These are phyloP conservation scores for Phytophthora citricola DNA, from an alignment of 352 stramenopile species.

Conservation along the genomic window DNA sequence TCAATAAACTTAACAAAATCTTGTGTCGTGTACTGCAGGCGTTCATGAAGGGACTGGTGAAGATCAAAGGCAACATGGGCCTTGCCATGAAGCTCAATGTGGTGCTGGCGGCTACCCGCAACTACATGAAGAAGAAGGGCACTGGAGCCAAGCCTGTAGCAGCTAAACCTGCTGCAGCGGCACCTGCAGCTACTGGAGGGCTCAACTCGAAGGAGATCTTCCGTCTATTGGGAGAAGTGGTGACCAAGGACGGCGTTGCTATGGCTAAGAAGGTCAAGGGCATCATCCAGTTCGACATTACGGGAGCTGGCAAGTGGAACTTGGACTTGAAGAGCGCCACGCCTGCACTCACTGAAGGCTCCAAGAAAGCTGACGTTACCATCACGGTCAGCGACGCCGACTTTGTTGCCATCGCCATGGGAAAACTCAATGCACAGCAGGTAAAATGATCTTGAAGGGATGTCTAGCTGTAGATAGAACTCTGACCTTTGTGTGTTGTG, in stretches of 20 bases:
- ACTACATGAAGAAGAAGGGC: slow-evolving; percentile 81
- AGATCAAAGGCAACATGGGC: slow-evolving; percentile 96
- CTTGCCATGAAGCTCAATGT: slow-evolving; percentile 95
- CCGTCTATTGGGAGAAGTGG: slow-evolving; percentile 61
- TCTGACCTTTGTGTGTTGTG: slow-evolving; percentile 1
- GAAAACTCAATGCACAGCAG: slow-evolving; percentile 92
- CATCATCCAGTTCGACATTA: slow-evolving; percentile 83
- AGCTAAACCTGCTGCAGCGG: slow-evolving; percentile 17
- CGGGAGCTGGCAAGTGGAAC: slow-evolving; percentile 76
- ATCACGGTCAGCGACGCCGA: slow-evolving; percentile 79
- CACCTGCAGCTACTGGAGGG: slow-evolving; percentile 23
- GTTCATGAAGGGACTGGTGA: slow-evolving; percentile 95
- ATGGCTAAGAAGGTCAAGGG: slow-evolving; percentile 85
- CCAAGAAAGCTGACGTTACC: slow-evolving; percentile 82
- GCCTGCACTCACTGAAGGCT: slow-evolving; percentile 59
- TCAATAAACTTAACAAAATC: slow-evolving; percentile 1
- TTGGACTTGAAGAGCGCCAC: slow-evolving; percentile 77
- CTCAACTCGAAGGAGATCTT: slow-evolving; percentile 81
- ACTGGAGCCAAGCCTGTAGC: slow-evolving; percentile 25
- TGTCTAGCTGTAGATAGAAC: too few relatives aligned
- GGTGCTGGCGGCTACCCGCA: slow-evolving; percentile 84
- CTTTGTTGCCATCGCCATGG: slow-evolving; percentile 82
- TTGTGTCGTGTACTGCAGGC: slow-evolving; percentile 39
- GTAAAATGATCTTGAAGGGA: slow-evolving; percentile 14
- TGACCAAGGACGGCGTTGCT: slow-evolving; percentile 58